Percentiles rank a stretch among this genome's conserved stretches.
Evolutionary conservation across 495 filamentous ascomycete genomes (phyloP).

Genomic region (Paragyromitra xinjiangensis): DNA sequence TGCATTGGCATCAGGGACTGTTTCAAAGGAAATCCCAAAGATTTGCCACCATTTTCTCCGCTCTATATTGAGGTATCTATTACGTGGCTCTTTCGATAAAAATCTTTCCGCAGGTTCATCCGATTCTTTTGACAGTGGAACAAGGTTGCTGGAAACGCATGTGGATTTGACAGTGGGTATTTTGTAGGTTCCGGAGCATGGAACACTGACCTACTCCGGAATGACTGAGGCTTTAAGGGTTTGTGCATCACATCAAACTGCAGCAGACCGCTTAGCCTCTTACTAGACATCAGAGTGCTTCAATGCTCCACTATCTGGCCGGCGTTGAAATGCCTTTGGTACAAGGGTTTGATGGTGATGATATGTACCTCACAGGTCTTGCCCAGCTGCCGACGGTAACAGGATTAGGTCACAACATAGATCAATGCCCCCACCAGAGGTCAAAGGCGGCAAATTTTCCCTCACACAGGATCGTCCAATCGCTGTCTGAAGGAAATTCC

Average conservation of each 20-base stretch:
- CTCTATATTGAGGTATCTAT: slow-evolving; percentile 21
- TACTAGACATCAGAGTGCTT: not conserved
- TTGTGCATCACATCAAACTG: slow-evolving; percentile 9
- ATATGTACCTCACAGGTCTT: slow-evolving; percentile 27
- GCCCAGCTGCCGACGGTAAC: slow-evolving; percentile 29
- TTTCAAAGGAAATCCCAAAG: not conserved
- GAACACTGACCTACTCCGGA: slow-evolving; percentile 12
- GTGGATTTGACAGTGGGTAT: slow-evolving; percentile 21
- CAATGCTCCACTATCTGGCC: slow-evolving; percentile 8
- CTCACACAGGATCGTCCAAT: slow-evolving; percentile 24
- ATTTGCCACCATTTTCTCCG: slow-evolving; percentile 23
- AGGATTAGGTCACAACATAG: slow-evolving; percentile 31
- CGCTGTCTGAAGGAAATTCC: slow-evolving; percentile 17
- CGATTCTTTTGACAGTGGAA: slow-evolving; percentile 1
- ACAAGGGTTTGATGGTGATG: slow-evolving; percentile 35
- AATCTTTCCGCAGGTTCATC: slow-evolving; percentile 28
- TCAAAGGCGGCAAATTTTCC: slow-evolving; percentile 24
- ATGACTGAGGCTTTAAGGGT: slow-evolving; percentile 31
- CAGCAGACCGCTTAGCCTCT: slow-evolving; percentile 1
- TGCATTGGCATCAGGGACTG: slow-evolving; percentile 20
- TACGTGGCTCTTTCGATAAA: slow-evolving; percentile 40
- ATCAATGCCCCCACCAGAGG: slow-evolving; percentile 6
- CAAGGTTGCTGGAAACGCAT: slow-evolving; percentile 31
- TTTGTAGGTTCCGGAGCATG: slow-evolving; percentile 21
- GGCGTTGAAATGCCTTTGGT: slow-evolving; percentile 14